Percentiles rank a stretch among this genome's conserved stretches.
These are phyloP conservation scores for Dictyostelium gargantuum DNA, from an alignment of 208 protist species.

Conservation along the genomic window DNA sequence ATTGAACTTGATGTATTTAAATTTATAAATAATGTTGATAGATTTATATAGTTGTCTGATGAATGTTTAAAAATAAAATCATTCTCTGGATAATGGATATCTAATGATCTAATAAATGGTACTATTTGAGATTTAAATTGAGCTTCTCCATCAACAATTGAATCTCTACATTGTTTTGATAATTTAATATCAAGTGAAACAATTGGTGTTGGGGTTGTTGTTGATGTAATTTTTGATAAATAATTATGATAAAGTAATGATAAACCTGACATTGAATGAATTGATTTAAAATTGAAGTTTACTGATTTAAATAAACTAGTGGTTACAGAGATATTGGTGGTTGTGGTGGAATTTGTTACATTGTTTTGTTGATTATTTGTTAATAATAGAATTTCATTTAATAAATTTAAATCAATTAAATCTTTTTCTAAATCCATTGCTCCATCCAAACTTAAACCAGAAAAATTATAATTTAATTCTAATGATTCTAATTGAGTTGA, in stretches of 20 bases:
- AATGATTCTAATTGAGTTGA: not conserved
- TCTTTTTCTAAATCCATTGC: conserved; percentile 1
- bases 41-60: not conserved
- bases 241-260: not conserved
- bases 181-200: not conserved
- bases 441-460: not conserved
- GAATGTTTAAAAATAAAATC: not conserved
- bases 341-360: not conserved
- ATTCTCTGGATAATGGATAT: not conserved
- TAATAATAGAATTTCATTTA: not conserved
- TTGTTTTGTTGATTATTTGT: not conserved
- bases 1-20: not conserved
- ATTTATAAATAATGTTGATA: not conserved
- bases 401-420: not conserved
- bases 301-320: too few species aligned
- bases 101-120: not conserved
- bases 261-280: not conserved
- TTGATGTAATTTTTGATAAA: not conserved
- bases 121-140: not conserved
- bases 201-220: not conserved
- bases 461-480: not conserved
- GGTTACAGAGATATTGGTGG: too few species aligned
- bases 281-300: too few species aligned
- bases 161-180: not conserved
- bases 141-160: not conserved